Conservation (phyloP, 768 basidiomycete species). For the Lactarius sanguifluus region DNA sequence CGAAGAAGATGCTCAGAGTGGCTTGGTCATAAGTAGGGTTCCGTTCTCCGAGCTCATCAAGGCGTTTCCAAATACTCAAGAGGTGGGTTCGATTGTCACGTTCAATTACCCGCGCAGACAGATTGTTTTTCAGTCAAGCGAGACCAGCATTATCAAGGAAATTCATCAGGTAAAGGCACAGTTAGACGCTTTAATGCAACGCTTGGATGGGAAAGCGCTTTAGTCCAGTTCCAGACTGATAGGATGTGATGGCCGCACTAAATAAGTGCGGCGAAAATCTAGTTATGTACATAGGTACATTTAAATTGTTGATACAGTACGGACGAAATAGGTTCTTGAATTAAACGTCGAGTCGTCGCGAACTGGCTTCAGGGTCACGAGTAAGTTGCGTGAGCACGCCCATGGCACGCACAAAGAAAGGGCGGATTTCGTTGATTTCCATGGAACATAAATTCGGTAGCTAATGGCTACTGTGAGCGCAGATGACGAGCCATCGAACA, state of each 20-base stretch:
- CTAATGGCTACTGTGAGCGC: conserved; percentile 40
- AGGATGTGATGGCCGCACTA: neutral
- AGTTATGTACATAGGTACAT: conserved; percentile 2
- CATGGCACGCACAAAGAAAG: conserved; percentile 86
- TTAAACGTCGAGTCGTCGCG: conserved; percentile 14
- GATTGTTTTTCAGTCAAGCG: conserved; percentile 56
- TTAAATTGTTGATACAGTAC: neutral
- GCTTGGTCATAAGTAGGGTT: conserved; percentile 66
- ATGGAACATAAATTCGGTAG: conserved; percentile 82
- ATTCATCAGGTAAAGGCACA: conserved; percentile 53
- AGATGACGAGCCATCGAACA: conserved; percentile 4
- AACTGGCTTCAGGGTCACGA: conserved; percentile 29
- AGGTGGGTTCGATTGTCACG: conserved; percentile 47
- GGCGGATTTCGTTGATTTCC: conserved; percentile 93
- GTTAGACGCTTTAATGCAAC: conserved; percentile 41
- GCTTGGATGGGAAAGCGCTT: conserved; percentile 35
- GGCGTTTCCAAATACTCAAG: conserved; percentile 68
- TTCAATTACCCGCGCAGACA: conserved; percentile 14
- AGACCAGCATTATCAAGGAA: conserved; percentile 64
- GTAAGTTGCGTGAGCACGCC: conserved; percentile 60
- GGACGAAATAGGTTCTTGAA: neutral
- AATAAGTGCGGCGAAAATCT: neutral
- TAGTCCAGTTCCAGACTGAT: conserved; percentile 11
- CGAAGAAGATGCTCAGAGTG: conserved; percentile 50
- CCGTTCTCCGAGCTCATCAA: conserved; percentile 68